Base-by-base conservation (phyloP, 345 rosid species). In the Boechera divaricarpa region DNA sequence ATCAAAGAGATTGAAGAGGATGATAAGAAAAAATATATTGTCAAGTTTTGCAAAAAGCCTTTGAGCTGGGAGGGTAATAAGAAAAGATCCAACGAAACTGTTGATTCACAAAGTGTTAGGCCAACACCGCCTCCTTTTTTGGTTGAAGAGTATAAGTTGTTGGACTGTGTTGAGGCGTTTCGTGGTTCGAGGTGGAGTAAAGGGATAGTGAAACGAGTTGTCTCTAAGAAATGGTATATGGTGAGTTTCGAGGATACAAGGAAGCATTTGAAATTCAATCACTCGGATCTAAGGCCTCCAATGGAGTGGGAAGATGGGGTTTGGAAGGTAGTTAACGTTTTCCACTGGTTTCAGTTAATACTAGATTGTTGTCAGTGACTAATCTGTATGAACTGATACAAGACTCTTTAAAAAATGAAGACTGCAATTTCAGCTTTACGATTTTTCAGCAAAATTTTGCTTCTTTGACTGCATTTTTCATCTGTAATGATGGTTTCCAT, bases 241-340 rank as follows among this genome's bases (percentile, higher is more conserved):
- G 86, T 88, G 57, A 75, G 38, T 51, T 82, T 86, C 28, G 79
- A 77, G 73, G 77, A 69, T 75, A 84, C 63, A 59, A 86, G 80
- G 57, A 80, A 80, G 79, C 73, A 64, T 45, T 69, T 62, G 72
- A 82, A 76, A 45, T 54, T 85, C 28, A 21, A 49, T 60, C 79
- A 13, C 49, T 60, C 84, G 5, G 83, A 82, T 39, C 39, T 88
- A 48, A 85, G 92, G 78, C 92, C 89, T 70, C 78, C 72, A 16
- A 71, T 64, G 90, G 90, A 38, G 53, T 67, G 73, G 75, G n/a
- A 36, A 60, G 45, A 60, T 60, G 65, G 65, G 4, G 9, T 60
- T 60, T 60, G 65, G 65, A 35, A 60, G 65, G 65, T 60, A 33
- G 16, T 13, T 9, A 35, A 16, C 7, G 13, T 16, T 59, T 33